A percentile compares a stretch with the other conserved stretches of the same genome.
Conservation (phyloP, 2,329 filamentous ascomycete genomes). For the Colletotrichum liriopes region DNA sequence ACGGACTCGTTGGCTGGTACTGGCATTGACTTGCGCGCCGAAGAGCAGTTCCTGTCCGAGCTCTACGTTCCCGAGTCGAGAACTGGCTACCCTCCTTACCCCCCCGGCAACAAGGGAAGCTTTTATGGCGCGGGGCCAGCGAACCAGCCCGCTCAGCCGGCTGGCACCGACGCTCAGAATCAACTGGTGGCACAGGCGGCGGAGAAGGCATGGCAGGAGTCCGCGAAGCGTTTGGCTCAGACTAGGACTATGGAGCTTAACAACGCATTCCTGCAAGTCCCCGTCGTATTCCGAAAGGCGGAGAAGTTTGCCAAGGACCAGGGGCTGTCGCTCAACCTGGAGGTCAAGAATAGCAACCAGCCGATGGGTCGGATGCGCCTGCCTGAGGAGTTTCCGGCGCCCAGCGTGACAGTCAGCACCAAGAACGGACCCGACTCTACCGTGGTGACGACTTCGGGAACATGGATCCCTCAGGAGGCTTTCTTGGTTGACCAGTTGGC, state of each 20-base stretch:
- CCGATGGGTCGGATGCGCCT: slow-evolving; percentile 65
- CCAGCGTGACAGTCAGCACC: slow-evolving; percentile 68
- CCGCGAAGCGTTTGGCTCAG: slow-evolving; percentile 73
- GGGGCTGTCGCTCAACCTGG: slow-evolving; percentile 69
- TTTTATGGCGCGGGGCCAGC: slow-evolving; percentile 78
- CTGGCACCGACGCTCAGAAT: slow-evolving; percentile 68
- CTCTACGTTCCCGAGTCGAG: slow-evolving; percentile 70
- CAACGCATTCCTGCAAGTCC: slow-evolving; percentile 80
- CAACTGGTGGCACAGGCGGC: slow-evolving; percentile 77
- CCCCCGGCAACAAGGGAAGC: slow-evolving; percentile 68
- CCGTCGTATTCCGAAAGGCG: slow-evolving; percentile 71
- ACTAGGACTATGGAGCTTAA: slow-evolving; percentile 78
- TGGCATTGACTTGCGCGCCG: slow-evolving; percentile 88
- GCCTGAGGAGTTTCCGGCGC: slow-evolving; percentile 65
- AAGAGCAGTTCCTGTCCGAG: slow-evolving; percentile 85
- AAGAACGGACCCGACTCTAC: slow-evolving; percentile 74
- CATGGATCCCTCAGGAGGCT: slow-evolving; percentile 82
- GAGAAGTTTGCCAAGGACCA: slow-evolving; percentile 73
- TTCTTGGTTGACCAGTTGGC: slow-evolving; percentile 87
- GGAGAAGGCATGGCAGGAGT: slow-evolving; percentile 76
- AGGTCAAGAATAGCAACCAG: slow-evolving; percentile 64
- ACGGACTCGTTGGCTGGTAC: slow-evolving; percentile 88
- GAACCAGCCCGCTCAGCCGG: slow-evolving; percentile 71
- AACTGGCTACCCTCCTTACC: slow-evolving; percentile 70
- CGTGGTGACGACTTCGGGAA: slow-evolving; percentile 74